These are phyloP conservation scores for Scheffersomyces amazonensis DNA, from an alignment of 805 yeast genomes.

Conservation along the genomic window DNA sequence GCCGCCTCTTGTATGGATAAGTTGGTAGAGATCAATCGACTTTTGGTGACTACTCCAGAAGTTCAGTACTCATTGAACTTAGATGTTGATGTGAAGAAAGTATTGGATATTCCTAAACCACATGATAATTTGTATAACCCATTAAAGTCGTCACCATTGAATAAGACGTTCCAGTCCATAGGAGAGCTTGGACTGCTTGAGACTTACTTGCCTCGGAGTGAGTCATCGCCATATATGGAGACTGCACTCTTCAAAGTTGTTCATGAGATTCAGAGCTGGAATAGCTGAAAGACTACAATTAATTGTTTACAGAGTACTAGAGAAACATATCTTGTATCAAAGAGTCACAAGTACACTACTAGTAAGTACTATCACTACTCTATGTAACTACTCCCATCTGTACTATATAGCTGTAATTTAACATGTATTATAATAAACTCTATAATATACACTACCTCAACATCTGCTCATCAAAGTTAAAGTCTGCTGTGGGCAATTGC, in stretches of 20 bases:
- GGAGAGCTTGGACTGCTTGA: too few species aligned
- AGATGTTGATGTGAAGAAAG: background rate
- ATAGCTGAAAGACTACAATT: too few species aligned
- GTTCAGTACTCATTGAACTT: slow-evolving; percentile 2
- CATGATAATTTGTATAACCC: background rate
- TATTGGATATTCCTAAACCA: background rate
- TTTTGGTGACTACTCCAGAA: background rate
- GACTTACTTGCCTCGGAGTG: too few species aligned
- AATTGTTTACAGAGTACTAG: too few species aligned
- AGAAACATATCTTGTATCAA: too few species aligned
- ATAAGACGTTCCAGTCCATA: background rate
- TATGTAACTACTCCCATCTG: too few species aligned
- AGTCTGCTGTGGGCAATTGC: slow-evolving; percentile 43
- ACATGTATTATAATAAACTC: too few species aligned
- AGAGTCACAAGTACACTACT: too few species aligned
- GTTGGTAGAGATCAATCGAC: slow-evolving; percentile 21
- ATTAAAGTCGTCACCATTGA: background rate
- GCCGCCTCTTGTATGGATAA: slow-evolving; percentile 29
- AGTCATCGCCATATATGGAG: too few species aligned
- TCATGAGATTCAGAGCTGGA: slow-evolving; percentile 26
- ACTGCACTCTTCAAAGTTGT: slow-evolving; percentile 10
- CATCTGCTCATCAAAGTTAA: slow-evolving; percentile 22
- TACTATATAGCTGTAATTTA: too few species aligned
- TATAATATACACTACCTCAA: too few species aligned
- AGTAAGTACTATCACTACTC: too few species aligned